phyloP scores from a whole-genome alignment of 2,329 filamentous ascomycete species.

The Lachnellula hyalina region DNA sequence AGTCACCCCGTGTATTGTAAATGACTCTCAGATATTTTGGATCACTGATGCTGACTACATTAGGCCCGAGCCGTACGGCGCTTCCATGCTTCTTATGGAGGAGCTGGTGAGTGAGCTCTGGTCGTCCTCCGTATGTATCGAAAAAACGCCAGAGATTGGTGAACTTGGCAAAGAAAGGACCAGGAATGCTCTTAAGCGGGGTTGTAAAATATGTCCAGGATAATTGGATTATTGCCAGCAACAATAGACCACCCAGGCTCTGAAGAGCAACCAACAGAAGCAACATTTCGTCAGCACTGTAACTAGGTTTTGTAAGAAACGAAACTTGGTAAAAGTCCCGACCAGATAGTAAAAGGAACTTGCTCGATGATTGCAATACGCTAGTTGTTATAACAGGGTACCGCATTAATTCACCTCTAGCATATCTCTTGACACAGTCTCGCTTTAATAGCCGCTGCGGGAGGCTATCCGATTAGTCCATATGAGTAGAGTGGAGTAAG shows the following conservation, averaged over 20 bases:
- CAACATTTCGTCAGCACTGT: background rate
- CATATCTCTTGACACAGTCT: too few species aligned
- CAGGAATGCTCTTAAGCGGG: slow-evolving; percentile 19
- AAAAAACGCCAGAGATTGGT: slow-evolving; percentile 26
- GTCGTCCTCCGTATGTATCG: slow-evolving; percentile 14
- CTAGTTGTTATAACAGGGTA: too few species aligned
- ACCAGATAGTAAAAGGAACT: too few species aligned
- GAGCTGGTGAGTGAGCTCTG: slow-evolving; percentile 11
- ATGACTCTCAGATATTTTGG: slow-evolving; percentile 14
- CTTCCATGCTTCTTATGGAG: slow-evolving; percentile 22
- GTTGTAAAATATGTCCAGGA: slow-evolving; percentile 9
- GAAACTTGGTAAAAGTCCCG: too few species aligned
- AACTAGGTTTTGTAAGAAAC: too few species aligned
- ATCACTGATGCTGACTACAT: slow-evolving; percentile 24
- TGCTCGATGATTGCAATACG: too few species aligned
- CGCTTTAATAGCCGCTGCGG: too few species aligned
- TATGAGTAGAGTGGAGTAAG: too few species aligned
- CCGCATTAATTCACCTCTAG: too few species aligned
- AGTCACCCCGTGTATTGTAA: slow-evolving; percentile 15
- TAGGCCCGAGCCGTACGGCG: slow-evolving; percentile 24
- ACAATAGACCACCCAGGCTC: background rate
- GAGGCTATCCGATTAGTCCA: too few species aligned
- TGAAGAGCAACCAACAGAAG: slow-evolving; percentile 1
- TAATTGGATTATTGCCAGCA: background rate
- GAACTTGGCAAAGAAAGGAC: slow-evolving; percentile 26